phyloP scores from a whole-genome alignment of 1,284 basidiomycete species.

The Tetrapyrgos nigripes region DNA sequence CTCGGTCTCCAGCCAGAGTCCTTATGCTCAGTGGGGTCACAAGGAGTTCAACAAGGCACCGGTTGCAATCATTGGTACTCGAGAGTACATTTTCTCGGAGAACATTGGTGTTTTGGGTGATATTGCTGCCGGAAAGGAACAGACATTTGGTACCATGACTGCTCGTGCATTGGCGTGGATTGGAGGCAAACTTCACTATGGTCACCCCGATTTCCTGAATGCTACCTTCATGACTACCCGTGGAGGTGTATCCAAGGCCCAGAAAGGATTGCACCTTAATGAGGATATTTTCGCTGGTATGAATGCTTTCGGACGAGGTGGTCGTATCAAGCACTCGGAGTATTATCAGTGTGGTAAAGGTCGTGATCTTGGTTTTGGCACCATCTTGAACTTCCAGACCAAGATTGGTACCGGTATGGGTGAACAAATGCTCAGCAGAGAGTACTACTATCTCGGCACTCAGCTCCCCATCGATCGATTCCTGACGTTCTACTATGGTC shows the following conservation, averaged over 20 bases:
- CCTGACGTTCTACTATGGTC: conserved; percentile 99
- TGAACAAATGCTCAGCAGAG: conserved; percentile 99
- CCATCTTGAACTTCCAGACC: conserved; percentile 99
- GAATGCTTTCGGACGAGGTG: conserved; percentile 98
- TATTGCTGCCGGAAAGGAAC: conserved; percentile 99
- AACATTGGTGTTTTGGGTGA: conserved; percentile 99
- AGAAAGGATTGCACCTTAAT: conserved; percentile 98
- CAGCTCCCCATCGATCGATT: conserved; percentile 98
- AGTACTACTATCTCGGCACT: conserved; percentile 99
- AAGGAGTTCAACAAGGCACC: conserved; percentile 91
- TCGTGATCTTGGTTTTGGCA: conserved; percentile 99
- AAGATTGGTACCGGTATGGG: conserved; percentile 99
- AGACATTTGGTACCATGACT: conserved; percentile 99
- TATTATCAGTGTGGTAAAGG: conserved; percentile 99
- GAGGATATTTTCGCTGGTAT: conserved; percentile 99
- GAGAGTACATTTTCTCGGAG: conserved; percentile 99
- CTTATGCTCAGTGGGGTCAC: conserved; percentile 93
- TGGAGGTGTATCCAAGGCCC: conserved; percentile 98
- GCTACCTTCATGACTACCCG: conserved; percentile 99
- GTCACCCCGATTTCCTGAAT: conserved; percentile 99
- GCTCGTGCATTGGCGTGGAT: conserved; percentile 97
- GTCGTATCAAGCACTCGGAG: conserved; percentile 99
- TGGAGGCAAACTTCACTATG: conserved; percentile 98
- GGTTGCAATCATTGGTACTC: conserved; percentile 97
- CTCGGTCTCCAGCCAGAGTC: conserved; percentile 89